phyloP scores from a whole-genome alignment of 2,329 filamentous ascomycete genomes.

The Fusarium verticillioides region DNA sequence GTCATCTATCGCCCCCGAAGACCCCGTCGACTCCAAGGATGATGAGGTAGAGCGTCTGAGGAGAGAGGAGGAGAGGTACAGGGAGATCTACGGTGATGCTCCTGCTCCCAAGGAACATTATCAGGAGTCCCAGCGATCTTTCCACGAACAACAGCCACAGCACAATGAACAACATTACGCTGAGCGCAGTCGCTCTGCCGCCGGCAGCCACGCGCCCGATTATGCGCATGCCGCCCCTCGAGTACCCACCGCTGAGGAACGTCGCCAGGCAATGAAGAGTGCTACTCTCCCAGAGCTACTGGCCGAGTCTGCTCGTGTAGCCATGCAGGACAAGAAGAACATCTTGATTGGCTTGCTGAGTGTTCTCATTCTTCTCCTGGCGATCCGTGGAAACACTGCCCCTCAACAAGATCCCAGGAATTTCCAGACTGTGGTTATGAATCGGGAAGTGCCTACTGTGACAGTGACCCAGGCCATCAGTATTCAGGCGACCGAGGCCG shows the following conservation, averaged over 20 bases:
- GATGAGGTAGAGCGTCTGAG: conserved; percentile 50
- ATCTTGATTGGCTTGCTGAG: conserved; percentile 66
- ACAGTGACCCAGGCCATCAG: conserved; percentile 38
- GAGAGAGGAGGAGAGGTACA: conserved; percentile 62
- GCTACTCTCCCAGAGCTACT: conserved; percentile 66
- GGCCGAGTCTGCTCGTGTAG: conserved; percentile 63
- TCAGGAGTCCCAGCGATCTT: conserved; percentile 11
- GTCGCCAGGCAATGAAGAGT: conserved; percentile 49
- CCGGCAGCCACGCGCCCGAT: conserved; percentile 21
- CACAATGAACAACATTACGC: conserved; percentile 23
- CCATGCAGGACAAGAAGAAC: conserved; percentile 69
- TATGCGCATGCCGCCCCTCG: conserved; percentile 16
- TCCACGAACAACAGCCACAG: conserved; percentile 8
- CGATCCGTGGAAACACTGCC: conserved; percentile 48
- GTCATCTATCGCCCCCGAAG: conserved; percentile 23
- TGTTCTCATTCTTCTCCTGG: conserved; percentile 64
- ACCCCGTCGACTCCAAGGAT: not conserved
- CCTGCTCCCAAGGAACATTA: conserved; percentile 16
- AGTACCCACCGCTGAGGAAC: conserved; percentile 40
- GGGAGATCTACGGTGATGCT: conserved; percentile 60
- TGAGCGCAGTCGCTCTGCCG: conserved; percentile 49
- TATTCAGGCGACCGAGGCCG: conserved; percentile 6
- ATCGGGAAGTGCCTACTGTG: conserved; percentile 40
- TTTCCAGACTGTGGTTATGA: conserved; percentile 48
- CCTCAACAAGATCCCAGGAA: conserved; percentile 37